A percentile compares a stretch with the other conserved stretches of the same genome.
phyloP scores from a whole-genome alignment of 2,329 filamentous ascomycete genomes.

The Aspergillus quadrilineatus region DNA sequence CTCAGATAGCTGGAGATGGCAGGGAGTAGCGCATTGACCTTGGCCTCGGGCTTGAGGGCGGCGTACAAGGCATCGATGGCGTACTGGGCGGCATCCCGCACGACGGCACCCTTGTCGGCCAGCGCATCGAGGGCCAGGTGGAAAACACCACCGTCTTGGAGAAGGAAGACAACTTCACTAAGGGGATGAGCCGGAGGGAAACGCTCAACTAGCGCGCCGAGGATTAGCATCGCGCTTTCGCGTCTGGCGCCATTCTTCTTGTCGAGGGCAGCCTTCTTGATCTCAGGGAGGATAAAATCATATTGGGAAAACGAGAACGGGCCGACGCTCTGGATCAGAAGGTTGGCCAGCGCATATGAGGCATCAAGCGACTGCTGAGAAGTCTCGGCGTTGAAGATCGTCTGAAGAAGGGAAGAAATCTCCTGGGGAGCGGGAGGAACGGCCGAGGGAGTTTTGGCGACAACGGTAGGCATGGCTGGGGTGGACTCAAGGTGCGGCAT shows the following conservation, averaged over 20 bases:
- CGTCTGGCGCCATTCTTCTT: slow-evolving; percentile 87
- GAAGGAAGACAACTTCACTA: slow-evolving; percentile 76
- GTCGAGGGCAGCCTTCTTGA: slow-evolving; percentile 78
- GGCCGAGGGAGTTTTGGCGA: slow-evolving; percentile 47
- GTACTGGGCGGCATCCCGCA: slow-evolving; percentile 90
- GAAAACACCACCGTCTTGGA: slow-evolving; percentile 76
- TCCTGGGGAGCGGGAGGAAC: slow-evolving; percentile 65
- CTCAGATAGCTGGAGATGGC: slow-evolving; percentile 71
- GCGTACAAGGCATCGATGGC: slow-evolving; percentile 85
- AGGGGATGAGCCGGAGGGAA: slow-evolving; percentile 75
- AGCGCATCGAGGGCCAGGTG: slow-evolving; percentile 76
- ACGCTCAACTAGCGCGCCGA: slow-evolving; percentile 90
- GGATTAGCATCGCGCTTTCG: slow-evolving; percentile 91
- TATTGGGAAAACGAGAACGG: slow-evolving; percentile 62
- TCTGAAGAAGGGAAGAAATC: slow-evolving; percentile 62
- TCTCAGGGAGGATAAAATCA: slow-evolving; percentile 57
- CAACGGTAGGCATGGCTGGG: slow-evolving; percentile 47
- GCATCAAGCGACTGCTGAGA: slow-evolving; percentile 69
- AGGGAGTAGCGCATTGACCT: slow-evolving; percentile 79
- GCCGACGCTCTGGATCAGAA: slow-evolving; percentile 65
- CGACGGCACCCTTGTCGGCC: slow-evolving; percentile 83
- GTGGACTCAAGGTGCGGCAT: slow-evolving; percentile 50
- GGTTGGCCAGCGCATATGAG: slow-evolving; percentile 63
- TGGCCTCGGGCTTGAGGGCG: slow-evolving; percentile 74
- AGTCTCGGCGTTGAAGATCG: slow-evolving; percentile 67